Evolutionary conservation across 176 grass and related monocot species (phyloP).

Genomic region (Paspalum notatum): DNA sequence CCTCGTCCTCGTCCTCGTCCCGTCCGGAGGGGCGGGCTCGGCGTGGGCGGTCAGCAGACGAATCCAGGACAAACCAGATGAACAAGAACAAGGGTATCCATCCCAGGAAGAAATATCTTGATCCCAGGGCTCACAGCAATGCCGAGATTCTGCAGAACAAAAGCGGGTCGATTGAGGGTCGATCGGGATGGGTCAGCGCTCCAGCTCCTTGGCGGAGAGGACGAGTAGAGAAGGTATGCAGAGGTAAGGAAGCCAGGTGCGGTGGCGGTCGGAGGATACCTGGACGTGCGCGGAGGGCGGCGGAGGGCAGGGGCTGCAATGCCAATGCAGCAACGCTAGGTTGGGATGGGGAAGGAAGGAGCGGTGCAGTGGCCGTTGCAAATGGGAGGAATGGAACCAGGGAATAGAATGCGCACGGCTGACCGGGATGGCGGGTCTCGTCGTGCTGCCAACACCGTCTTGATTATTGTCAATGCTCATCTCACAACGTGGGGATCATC

Average conservation of each 20-base stretch:
- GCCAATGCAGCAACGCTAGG: not conserved
- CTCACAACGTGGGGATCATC: constrained; percentile 19
- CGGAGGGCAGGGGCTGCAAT: not conserved
- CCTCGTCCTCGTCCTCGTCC: not conserved
- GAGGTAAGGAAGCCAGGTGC: not conserved
- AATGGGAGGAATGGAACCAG: not conserved
- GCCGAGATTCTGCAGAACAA: not conserved
- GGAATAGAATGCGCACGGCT: not conserved
- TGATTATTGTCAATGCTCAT: not conserved
- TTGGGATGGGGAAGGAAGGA: constrained; percentile 14
- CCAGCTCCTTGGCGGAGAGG: not conserved
- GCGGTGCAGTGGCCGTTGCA: constrained; percentile 18
- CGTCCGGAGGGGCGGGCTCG: not conserved
- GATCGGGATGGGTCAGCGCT: not conserved
- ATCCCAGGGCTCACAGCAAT: not conserved
- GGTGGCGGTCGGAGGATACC: not conserved
- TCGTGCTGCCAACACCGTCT: not conserved
- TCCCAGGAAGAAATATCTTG: not conserved
- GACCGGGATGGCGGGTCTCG: no score
- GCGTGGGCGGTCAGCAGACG: not conserved
- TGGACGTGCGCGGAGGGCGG: constrained; percentile 26
- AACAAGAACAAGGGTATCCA: not conserved
- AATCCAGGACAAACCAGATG: not conserved
- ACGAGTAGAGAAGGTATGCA: not conserved
- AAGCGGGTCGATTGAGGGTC: not conserved